Base-by-base conservation (phyloP, 2,329 filamentous ascomycete species). In the Hymenoscyphus repandus region DNA sequence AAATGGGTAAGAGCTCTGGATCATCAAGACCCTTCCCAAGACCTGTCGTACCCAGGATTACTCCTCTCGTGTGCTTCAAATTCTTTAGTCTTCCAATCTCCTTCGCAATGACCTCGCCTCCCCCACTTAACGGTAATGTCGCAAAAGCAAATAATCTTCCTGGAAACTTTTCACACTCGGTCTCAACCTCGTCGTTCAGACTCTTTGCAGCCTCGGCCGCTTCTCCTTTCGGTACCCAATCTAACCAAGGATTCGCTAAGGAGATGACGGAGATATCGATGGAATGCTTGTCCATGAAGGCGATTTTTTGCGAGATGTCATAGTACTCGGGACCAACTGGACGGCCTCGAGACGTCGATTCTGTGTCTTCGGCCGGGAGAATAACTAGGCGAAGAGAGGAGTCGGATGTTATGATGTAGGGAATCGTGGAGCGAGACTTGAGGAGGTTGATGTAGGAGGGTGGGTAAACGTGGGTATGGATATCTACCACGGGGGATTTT, bases 201-300 rank as follows among this genome's bases (percentile, higher is more conserved):
- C 74, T 74, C 47, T 71, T 64, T 1, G 89, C 89, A 44, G 84
- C 82, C 30, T 69, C 66, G 1, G 77, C 79, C 0, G 88, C 86
- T 57, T 85, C 79, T 3, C 72, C 66, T 0, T 80, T 65, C 9
- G 74, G 66, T 0, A 96, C 70, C 65, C 95, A 96, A 69, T 96
- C 91, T 2, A 96, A 78, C 91, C 91, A 96, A 0, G 91, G 91
- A 64, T 96, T 96, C 12, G 91, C 91, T 18, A 96, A 81, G 0
- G 88, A 93, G 56, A 96, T 82, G 45, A 96, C 87, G 1, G 88
- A 93, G 57, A 86, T 82, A 68, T 86, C 79, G 66, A 96, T 96
- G 47, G 73, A 73, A 70, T 96, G 91, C 13, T 76, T 79, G 66
- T 90, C 78, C 91, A 96, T 96, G 71, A 96, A 96, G 44, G 81